phyloP scores from a whole-genome alignment of 805 yeast genomes.

The Zygoascus ofunaensis region DNA sequence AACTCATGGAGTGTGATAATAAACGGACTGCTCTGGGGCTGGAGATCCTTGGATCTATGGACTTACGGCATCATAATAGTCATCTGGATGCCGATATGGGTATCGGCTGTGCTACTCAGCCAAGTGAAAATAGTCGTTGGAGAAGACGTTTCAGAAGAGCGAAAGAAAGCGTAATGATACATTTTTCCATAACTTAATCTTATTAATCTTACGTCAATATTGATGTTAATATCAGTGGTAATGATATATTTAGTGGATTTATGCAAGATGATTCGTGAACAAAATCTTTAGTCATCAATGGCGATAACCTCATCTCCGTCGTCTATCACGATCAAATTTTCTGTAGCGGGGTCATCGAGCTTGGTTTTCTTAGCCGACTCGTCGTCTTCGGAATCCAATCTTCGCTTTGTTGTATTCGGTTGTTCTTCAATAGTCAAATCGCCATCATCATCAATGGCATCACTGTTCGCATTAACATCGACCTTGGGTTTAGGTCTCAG shows the following conservation, averaged over 20 bases:
- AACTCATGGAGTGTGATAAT: constrained; percentile 35
- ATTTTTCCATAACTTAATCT: constrained; percentile 3
- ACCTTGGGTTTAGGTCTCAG: constrained; percentile 1
- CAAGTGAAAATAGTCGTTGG: not conserved
- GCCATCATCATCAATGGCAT: not conserved
- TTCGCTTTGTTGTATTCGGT: constrained; percentile 7
- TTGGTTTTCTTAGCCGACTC: constrained; percentile 2
- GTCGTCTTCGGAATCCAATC: constrained; percentile 11
- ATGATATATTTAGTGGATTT: too few relatives aligned
- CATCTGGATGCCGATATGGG: constrained; percentile 84
- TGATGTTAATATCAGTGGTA: constrained; percentile 1
- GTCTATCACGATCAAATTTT: constrained; percentile 18
- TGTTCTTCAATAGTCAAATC: constrained; percentile 4
- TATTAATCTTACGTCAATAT: constrained; percentile 4
- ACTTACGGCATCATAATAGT: constrained; percentile 68
- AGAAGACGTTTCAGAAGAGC: not conserved
- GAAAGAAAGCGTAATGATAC: not conserved
- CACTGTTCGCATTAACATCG: constrained; percentile 5
- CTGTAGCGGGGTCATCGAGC: constrained; percentile 7
- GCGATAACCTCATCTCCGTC: constrained; percentile 16
- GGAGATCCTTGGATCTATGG: constrained; percentile 69
- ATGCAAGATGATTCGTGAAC: too few relatives aligned
- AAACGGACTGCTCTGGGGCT: constrained; percentile 48
- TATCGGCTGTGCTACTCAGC: constrained; percentile 23
- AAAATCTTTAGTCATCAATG: not conserved